A percentile compares a stretch with the other conserved stretches of the same genome.
Evolutionary conservation across 441 rosid genomes (phyloP).

Genomic region (Euphorbia schlechtendalii): DNA sequence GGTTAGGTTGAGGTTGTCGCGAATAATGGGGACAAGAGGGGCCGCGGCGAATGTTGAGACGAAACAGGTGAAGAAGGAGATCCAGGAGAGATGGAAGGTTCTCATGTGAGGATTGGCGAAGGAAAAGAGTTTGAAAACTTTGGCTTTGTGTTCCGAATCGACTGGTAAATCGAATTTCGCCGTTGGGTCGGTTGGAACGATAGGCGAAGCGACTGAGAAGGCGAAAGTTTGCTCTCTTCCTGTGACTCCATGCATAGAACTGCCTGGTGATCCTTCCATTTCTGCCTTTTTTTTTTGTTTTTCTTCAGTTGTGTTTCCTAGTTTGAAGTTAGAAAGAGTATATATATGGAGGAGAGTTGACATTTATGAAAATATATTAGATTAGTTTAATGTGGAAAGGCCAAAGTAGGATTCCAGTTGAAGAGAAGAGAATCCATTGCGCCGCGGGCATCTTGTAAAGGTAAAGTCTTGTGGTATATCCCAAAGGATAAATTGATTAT

Average conservation of each 20-base stretch:
- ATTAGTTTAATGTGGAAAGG: constrained; percentile 12
- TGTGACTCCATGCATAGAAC: constrained; percentile 83
- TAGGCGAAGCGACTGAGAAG: constrained; percentile 51
- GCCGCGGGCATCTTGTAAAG: constrained; percentile 35
- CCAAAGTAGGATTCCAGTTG: constrained; percentile 40
- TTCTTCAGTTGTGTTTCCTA: no score
- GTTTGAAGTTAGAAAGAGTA: no score
- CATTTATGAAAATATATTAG: constrained; percentile 40
- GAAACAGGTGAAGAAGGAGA: constrained; percentile 67
- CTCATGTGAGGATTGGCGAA: constrained; percentile 71
- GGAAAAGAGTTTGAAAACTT: constrained; percentile 59
- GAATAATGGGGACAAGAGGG: constrained; percentile 72
- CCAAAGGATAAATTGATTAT: constrained; percentile 44
- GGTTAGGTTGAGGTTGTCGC: constrained; percentile 59
- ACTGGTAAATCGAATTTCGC: constrained; percentile 64
- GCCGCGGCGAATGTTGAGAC: constrained; percentile 82
- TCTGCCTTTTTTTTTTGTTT: constrained; percentile 37
- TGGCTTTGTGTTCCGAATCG: constrained; percentile 72
- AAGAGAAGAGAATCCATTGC: constrained; percentile 30
- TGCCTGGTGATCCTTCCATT: constrained; percentile 53
- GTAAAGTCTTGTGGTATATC: constrained; percentile 27
- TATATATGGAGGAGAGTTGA: constrained; percentile 35
- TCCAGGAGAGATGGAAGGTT: constrained; percentile 73
- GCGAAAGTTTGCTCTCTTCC: constrained; percentile 59
- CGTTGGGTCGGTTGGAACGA: constrained; percentile 47